These are phyloP conservation scores for Phlyctochytrium planicorne DNA, from an alignment of 192 early-diverging fungal species.

Conservation along the genomic window DNA sequence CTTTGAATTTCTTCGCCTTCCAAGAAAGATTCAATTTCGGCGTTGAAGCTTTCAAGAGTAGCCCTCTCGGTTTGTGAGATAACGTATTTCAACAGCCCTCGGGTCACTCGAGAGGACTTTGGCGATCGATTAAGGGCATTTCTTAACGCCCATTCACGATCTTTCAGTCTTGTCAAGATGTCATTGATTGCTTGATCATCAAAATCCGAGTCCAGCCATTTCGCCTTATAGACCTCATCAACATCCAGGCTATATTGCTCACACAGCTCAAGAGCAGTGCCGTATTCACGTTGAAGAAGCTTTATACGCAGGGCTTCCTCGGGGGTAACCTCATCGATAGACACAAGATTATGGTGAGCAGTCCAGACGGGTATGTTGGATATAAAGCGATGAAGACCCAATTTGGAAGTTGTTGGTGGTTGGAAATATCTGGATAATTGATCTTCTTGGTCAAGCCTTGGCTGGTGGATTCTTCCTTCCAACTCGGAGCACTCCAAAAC, in stretches of 20 bases:
- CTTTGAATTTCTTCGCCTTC: conserved; percentile 17
- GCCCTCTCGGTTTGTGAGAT: conserved; percentile 48
- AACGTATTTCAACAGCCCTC: conserved; percentile 53
- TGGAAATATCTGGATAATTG: too few species aligned
- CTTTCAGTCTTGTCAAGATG: conserved; percentile 47
- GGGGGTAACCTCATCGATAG: conserved; percentile 40
- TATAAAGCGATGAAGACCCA: too few species aligned
- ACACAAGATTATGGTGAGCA: conserved; percentile 1
- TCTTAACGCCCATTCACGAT: conserved; percentile 60
- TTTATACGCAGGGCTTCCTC: conserved; percentile 55
- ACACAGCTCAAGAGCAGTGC: conserved; percentile 58
- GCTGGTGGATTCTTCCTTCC: too few species aligned
- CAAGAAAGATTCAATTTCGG: conserved; percentile 35
- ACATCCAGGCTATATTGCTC: conserved; percentile 46
- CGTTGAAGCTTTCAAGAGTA: conserved; percentile 38
- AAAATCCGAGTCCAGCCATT: conserved; percentile 48
- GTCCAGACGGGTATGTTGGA: too few species aligned
- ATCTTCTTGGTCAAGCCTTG: too few species aligned
- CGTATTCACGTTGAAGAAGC: conserved; percentile 50
- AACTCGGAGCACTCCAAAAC: too few species aligned
- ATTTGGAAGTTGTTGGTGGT: too few species aligned
- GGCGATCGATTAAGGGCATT: conserved; percentile 46
- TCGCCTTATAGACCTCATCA: conserved; percentile 65
- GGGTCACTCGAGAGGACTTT: conserved; percentile 27
- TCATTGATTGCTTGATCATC: conserved; percentile 36